Evolutionary conservation across 169 alveolate species (phyloP).

Genomic region (Plasmodium berghei): DNA sequence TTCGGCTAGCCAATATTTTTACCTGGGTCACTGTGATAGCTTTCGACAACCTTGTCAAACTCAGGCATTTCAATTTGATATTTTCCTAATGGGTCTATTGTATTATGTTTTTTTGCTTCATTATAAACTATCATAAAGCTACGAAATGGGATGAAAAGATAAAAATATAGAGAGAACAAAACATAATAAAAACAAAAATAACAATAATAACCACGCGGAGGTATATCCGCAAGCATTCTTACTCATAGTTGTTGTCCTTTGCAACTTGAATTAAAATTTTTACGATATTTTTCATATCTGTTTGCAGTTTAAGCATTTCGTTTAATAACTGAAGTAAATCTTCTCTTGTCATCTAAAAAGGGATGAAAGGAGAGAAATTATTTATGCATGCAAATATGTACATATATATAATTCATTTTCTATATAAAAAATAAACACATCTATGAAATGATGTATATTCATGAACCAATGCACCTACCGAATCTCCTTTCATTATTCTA

Average conservation of each 20-base stretch:
- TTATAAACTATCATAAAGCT: conserved; percentile 72
- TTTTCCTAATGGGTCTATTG: conserved; percentile 72
- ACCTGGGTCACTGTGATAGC: conserved; percentile 74
- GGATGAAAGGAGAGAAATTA: background rate
- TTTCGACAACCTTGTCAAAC: conserved; percentile 75
- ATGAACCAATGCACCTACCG: conserved; percentile 22
- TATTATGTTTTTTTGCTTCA: conserved; percentile 59
- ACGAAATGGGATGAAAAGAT: conserved; percentile 3
- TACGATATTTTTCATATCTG: conserved; percentile 83
- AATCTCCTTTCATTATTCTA: conserved; percentile 62
- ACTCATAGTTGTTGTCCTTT: conserved; percentile 71
- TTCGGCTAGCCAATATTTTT: background rate
- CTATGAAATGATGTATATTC: background rate
- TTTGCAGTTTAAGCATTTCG: conserved; percentile 82
- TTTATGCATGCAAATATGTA: background rate
- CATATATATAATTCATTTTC: background rate
- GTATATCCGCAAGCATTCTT: background rate
- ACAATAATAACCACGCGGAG: background rate
- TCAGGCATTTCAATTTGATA: conserved; percentile 76
- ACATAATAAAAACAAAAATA: background rate
- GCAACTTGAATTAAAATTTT: conserved; percentile 75
- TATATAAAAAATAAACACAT: background rate
- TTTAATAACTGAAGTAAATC: conserved; percentile 80
- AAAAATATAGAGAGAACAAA: background rate
- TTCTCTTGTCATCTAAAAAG: conserved; percentile 76